These are phyloP conservation scores for Macadamia tetraphylla DNA, from an alignment of 164 flowering plant species.

Conservation along the genomic window DNA sequence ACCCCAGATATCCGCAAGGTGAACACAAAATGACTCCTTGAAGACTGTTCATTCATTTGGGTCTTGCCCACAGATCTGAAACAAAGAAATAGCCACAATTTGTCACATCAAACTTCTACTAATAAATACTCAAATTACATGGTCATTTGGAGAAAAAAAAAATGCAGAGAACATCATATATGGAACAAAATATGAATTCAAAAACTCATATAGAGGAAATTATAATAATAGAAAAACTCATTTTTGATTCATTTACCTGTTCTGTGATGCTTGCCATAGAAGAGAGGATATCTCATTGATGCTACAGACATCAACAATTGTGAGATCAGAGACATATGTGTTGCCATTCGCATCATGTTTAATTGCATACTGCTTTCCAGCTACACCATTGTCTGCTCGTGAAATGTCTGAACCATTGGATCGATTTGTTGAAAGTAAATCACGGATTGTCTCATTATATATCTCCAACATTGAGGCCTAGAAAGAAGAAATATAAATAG, in stretches of 20 bases:
- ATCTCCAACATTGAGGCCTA: constrained; percentile 96
- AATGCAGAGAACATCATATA: too few relatives aligned
- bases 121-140: too few relatives aligned
- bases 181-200: neutral
- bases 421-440: constrained; percentile 56
- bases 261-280: constrained; percentile 80
- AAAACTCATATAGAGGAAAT: neutral
- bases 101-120: too few relatives aligned
- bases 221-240: neutral
- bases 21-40: constrained; percentile 95
- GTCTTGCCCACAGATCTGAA: constrained; percentile 90
- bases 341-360: constrained; percentile 90
- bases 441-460: constrained; percentile 92
- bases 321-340: constrained; percentile 85
- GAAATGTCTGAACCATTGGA: constrained; percentile 28
- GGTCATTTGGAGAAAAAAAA: too few relatives aligned
- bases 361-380: constrained; percentile 68
- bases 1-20: constrained; percentile 76
- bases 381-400: constrained; percentile 33
- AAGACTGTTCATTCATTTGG: constrained; percentile 94
- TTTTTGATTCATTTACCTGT: constrained; percentile 49
- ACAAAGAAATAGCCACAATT: neutral
- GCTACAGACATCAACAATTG: constrained; percentile 79
- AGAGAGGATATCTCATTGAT: constrained; percentile 77
- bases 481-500: neutral